Evolutionary conservation across 768 basidiomycete species (phyloP).

Genomic region (Scleroderma citrinum): DNA sequence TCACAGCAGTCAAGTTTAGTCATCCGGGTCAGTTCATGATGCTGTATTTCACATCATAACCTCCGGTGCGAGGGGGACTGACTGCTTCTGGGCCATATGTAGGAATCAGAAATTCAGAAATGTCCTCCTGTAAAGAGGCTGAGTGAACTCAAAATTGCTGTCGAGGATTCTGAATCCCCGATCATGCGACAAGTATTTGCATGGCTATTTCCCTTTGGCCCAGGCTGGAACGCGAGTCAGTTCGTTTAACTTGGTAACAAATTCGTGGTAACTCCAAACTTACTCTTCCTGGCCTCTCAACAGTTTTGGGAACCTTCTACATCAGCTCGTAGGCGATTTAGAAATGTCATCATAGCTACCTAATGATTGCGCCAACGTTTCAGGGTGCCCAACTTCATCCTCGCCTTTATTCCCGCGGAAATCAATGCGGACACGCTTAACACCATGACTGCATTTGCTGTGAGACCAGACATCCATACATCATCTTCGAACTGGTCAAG

Average conservation of each 20-base stretch:
- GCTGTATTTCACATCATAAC: not conserved
- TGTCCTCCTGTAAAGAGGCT: slow-evolving; percentile 42
- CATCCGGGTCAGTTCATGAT: slow-evolving; percentile 24
- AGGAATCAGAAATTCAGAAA: slow-evolving; percentile 42
- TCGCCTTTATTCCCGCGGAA: slow-evolving; percentile 87
- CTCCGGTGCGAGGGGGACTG: slow-evolving; percentile 5
- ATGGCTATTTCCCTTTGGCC: slow-evolving; percentile 84
- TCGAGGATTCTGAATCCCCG: slow-evolving; percentile 63
- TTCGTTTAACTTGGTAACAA: slow-evolving; percentile 5
- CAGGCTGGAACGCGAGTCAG: slow-evolving; percentile 75
- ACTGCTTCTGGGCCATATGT: slow-evolving; percentile 6
- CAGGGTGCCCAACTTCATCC: slow-evolving; percentile 91
- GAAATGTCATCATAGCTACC: slow-evolving; percentile 14
- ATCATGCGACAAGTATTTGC: slow-evolving; percentile 76
- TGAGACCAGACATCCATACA: slow-evolving; percentile 32
- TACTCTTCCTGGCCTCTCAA: slow-evolving; percentile 15
- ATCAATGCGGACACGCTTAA: slow-evolving; percentile 82
- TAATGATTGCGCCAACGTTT: slow-evolving; percentile 16
- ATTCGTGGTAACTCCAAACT: slow-evolving; percentile 2
- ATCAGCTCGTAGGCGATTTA: slow-evolving; percentile 76
- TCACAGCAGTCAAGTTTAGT: slow-evolving; percentile 20
- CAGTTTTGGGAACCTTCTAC: slow-evolving; percentile 88
- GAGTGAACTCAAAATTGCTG: slow-evolving; percentile 50
- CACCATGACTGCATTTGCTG: slow-evolving; percentile 92
- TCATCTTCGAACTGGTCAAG: slow-evolving; percentile 10